Conservation (phyloP, 2,329 filamentous ascomycete species). For the Botryotinia globosa region DNA sequence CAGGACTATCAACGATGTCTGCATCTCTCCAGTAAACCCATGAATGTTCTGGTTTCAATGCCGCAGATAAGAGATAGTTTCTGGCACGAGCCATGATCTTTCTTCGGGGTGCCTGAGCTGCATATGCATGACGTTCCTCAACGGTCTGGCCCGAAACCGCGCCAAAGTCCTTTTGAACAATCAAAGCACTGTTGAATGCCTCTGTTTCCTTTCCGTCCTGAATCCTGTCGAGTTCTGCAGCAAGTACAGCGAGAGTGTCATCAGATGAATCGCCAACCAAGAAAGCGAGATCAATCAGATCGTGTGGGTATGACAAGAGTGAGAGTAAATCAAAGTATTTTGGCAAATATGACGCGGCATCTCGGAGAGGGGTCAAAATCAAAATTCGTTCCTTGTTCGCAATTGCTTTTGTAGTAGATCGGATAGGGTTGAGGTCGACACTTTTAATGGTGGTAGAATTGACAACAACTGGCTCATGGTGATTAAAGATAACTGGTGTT, state of each 20-base stretch:
- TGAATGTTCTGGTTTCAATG: slow-evolving; percentile 88
- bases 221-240: slow-evolving; percentile 81
- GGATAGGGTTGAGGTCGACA: slow-evolving; percentile 80
- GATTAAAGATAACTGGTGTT: slow-evolving; percentile 95
- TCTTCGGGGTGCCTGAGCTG: slow-evolving; percentile 82
- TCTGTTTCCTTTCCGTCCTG: slow-evolving; percentile 70
- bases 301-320: slow-evolving; percentile 88
- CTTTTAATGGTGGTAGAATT: slow-evolving; percentile 76
- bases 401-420: slow-evolving; percentile 74
- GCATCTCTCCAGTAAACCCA: slow-evolving; percentile 99
- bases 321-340: slow-evolving; percentile 93
- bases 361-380: slow-evolving; percentile 88
- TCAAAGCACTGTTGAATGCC: slow-evolving; percentile 78
- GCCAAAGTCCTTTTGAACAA: slow-evolving; percentile 91
- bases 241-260: slow-evolving; percentile 84
- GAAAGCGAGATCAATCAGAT: slow-evolving; percentile 92
- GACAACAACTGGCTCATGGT: slow-evolving; percentile 82
- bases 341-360: slow-evolving; percentile 76
- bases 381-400: slow-evolving; percentile 83
- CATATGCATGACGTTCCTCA: slow-evolving; percentile 78
- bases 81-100: slow-evolving; percentile 87
- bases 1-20: slow-evolving; percentile 88
- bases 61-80: slow-evolving; percentile 83
- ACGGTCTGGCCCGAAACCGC: slow-evolving; percentile 63
- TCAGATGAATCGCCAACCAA: slow-evolving; percentile 89